Base-by-base conservation (phyloP, 768 basidiomycete species). In the Calocera viscosa region DNA sequence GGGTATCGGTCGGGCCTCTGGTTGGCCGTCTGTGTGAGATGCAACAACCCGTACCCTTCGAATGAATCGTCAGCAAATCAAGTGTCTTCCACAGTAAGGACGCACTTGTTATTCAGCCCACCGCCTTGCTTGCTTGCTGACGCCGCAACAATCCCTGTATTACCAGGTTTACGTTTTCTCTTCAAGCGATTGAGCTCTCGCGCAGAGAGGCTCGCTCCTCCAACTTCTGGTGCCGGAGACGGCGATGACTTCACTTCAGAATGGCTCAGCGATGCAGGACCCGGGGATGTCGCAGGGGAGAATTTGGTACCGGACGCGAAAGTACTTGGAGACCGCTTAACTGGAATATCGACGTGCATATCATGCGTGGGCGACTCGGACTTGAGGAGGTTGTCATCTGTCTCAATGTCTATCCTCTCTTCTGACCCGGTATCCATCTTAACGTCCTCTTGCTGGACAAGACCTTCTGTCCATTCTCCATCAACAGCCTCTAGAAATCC, bases 181-280 rank as follows among this genome's bases (percentile, higher is more conserved):
- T 99, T 99, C 34, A 98, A 79, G 60, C 94, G 84, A 74, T 96
- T 96, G 34, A 90, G 85, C 76, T 98, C 95, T 65, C 96, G 86
- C 12, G 93, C 92, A 34, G 94, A 96, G 49, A 98, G 78, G 5
- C 82, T 83, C 8, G 73, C 74, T 64, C 65, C 68, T 2, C 68
- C 68, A 35, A 74, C 73, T 11, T 69, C 73, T 11, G 64, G 49
- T 17, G 67, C 32, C 1, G 68, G 34, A 1, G 71, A 41, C 1
- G 70, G 63, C 1, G 69, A 22, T 0, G 65, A 19, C 12, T 47
- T 43, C n/a, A 39, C 32, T 8, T 64, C 47, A 28, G 22, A 24
- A 16, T 64, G 35, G 35, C 35, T 38, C 35, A 5, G 35, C 22
- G 33, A 47, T 8, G 19, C 19, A 8, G 16, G 43, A 17, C 43